Evolutionary conservation across 1,284 basidiomycete genomes (phyloP), one percentile per base, ranked within the genome.

Genomic region (Leccinum pseudoinsigne): DNA sequence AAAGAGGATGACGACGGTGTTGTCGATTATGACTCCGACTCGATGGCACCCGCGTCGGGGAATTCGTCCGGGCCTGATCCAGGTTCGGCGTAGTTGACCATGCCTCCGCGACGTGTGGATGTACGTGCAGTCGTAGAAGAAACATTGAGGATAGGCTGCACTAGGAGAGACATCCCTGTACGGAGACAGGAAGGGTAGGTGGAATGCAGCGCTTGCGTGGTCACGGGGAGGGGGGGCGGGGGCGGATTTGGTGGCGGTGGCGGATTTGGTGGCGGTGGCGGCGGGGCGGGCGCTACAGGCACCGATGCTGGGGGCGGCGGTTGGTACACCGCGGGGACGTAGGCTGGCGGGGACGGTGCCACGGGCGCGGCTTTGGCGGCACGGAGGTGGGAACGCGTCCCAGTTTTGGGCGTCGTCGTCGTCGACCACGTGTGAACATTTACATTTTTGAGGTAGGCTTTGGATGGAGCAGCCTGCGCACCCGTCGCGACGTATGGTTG

Each of bases 181-280:
- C 93, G 88, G 61, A 98, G 80, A n/a, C 96, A 87, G 5, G 95
- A 93, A 0, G 95, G 82, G 76, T 97, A 98, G 1, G 94, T 93
- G 1, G 93, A 91, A 66, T 88, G 85, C 21, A 88, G 77, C 0
- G 92, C 95, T 75, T 98, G 97, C 0, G 82, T 76, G 0, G 77
- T 74, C 0, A 87, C 83, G 0, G 86, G 83, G 40, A 92, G 76
- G 26, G 84, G 83, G 1, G 82, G 79, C 9, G 79, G 79, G 1
- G 85, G 78, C 8, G 82, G 81, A 61, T 84, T 81, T 3, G 80
- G 78, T 3, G 76, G 71, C 4, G 62, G 66, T 2, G 68, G 65
- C 0, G 73, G 69, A 61, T 84, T 81, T 3, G 80, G 78, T 3
- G 76, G 71, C 4, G 62, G 66, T 2, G 68, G 65, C 0, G 73